Conservation (phyloP, 73 alveolate species). For the Tetrahymena elliotti region DNA sequence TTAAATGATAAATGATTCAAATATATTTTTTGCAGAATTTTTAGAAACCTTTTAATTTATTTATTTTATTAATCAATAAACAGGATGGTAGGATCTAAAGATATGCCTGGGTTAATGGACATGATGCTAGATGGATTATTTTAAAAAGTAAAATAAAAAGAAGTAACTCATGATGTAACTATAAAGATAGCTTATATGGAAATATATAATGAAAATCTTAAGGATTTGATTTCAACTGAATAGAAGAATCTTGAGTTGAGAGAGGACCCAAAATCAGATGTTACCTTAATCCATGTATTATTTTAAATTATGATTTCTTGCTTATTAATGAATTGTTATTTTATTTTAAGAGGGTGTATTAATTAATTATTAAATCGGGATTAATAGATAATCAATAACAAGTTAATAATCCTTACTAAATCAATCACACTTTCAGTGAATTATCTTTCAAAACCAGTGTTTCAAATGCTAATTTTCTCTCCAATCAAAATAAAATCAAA, state of each 20-base stretch:
- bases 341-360: neutral
- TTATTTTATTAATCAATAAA: neutral
- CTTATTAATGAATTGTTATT: neutral
- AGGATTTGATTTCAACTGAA: slow-evolving; percentile 74
- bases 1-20: too few species aligned
- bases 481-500: neutral
- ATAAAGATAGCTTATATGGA: slow-evolving; percentile 85
- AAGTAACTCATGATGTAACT: neutral
- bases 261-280: slow-evolving; percentile 90
- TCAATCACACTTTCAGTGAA: neutral
- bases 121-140: neutral
- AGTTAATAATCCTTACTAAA: neutral
- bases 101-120: neutral
- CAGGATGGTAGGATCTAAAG: neutral
- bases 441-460: neutral
- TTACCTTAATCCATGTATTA: slow-evolving; percentile 70
- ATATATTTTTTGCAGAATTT: too few species aligned
- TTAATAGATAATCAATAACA: neutral
- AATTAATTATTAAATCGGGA: neutral
- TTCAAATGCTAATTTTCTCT: neutral
- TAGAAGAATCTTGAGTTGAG: slow-evolving; percentile 77
- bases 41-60: too few species aligned
- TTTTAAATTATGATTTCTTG: neutral
- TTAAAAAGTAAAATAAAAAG: neutral
- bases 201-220: slow-evolving; percentile 85